Evolutionary conservation across 2,329 filamentous ascomycete species (phyloP), one percentile per base, ranked within the genome.

Genomic region (Pyrenophora graminea): DNA sequence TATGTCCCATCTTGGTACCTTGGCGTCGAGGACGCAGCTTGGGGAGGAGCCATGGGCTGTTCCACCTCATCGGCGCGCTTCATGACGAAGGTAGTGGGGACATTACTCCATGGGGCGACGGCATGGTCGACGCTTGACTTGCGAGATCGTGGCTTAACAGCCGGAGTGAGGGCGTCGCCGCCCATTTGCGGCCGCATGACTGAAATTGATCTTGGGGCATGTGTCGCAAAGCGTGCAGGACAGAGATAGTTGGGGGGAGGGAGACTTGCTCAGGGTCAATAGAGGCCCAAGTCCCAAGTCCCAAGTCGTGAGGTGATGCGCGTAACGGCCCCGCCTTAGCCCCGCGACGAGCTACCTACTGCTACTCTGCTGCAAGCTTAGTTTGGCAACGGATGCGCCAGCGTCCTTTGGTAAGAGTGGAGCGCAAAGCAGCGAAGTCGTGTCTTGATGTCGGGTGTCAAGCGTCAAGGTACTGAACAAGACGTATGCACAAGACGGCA

Each of bases 81-180:
- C 55, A 87, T 74, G 68, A 86, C 85, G 76, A 85, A 86, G 44
- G 81, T 81, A 43, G 81, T 81, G 36, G 82, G 82, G 53, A 74
- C 73, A 49, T 68, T 58, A 59, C 61, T 69, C 44, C 65, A 66
- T 36, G 66, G 61, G 42, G 53, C 52, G 42, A 59, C 51, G 43
- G 62, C 53, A 52, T 69, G 67, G 60, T 68, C 71, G 58, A 69
- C 59, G 59, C 70, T 72, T 45, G 72, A 67, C 67, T 74, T 75
- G 55, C 69, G 70, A 49, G 69, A 69, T 45, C 66, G 67, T 45
- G 70, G 65, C 64, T 60, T 70, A 43, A 58, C 51, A 37, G 65
- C 46, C 37, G 60, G 30, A 52, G 69, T 59, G 43, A 71, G 63
- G 60, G 62, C 61, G 59, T 74, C 71, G 58, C 69, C 69, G 66